A percentile compares a stretch with the other conserved stretches of the same genome.
Conservation (phyloP, 2,329 filamentous ascomycete species). For the Sporothrix sp. region DNA sequence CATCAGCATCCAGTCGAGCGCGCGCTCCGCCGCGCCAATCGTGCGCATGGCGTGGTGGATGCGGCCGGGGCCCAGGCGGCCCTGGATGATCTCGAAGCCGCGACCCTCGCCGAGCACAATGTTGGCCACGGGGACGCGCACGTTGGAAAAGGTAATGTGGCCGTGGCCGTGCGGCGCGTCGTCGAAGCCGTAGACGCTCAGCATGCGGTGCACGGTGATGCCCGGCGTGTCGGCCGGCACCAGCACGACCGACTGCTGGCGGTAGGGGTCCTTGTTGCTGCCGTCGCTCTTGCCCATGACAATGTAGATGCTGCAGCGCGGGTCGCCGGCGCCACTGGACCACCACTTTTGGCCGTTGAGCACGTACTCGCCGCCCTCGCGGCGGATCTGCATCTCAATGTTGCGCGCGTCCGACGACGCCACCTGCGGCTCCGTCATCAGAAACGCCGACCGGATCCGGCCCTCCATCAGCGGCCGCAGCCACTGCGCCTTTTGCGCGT, state of each 20-base stretch:
- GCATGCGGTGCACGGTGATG: constrained; percentile 87
- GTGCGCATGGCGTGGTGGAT: constrained; percentile 98
- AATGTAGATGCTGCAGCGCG: constrained; percentile 84
- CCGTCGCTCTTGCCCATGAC: constrained; percentile 92
- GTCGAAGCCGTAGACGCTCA: constrained; percentile 90
- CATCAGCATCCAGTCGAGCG: constrained; percentile 89
- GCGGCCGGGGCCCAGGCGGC: constrained; percentile 84
- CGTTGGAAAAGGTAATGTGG: constrained; percentile 81
- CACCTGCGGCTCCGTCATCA: constrained; percentile 88
- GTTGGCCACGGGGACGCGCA: constrained; percentile 73
- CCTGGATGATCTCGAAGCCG: constrained; percentile 97
- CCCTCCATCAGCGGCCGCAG: constrained; percentile 71
- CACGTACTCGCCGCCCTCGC: constrained; percentile 79
- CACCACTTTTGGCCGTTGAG: constrained; percentile 99
- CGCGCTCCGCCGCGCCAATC: constrained; percentile 83
- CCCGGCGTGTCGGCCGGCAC: constrained; percentile 74
- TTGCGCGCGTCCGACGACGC: constrained; percentile 89
- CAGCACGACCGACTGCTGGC: constrained; percentile 86
- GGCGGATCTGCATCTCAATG: constrained; percentile 72
- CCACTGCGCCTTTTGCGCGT: constrained; percentile 77
- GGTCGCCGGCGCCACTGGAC: constrained; percentile 91
- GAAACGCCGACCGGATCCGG: constrained; percentile 76
- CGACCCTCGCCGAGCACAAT: constrained; percentile 88
- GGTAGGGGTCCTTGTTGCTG: constrained; percentile 65
- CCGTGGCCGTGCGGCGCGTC: constrained; percentile 98